These are phyloP conservation scores for Solanum hybrid DNA, from an alignment of 305 asterid genomes.

Conservation along the genomic window DNA sequence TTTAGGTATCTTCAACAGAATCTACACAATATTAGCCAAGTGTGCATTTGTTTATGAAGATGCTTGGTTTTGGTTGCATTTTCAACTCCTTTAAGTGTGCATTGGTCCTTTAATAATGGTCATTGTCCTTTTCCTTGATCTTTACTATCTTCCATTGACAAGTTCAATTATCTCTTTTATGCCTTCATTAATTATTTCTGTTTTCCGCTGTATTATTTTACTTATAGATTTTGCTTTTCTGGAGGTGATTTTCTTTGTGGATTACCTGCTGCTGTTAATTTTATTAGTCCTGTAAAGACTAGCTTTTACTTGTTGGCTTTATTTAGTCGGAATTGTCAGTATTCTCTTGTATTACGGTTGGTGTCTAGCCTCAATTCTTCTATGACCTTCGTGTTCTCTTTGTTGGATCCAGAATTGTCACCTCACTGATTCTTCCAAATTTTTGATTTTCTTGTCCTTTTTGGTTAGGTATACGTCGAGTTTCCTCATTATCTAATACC, in stretches of 20 bases:
- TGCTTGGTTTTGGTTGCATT: not conserved
- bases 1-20: not conserved
- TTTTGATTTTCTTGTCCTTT: slow-evolving; percentile 6
- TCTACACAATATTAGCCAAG: not conserved
- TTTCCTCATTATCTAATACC: slow-evolving; percentile 63
- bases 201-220: not conserved
- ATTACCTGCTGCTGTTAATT: not conserved
- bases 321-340: not conserved
- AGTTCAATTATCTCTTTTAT: not conserved
- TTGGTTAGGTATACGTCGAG: slow-evolving; percentile 54
- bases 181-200: not conserved
- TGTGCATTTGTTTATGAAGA: not conserved
- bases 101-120: not conserved
- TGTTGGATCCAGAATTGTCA: not conserved
- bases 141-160: not conserved
- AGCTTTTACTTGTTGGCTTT: not conserved
- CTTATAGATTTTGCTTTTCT: not conserved
- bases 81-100: not conserved
- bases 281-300: not conserved
- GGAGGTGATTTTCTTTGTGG: not conserved
- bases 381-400: not conserved
- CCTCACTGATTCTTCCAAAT: not conserved
- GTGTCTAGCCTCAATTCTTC: not conserved
- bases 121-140: not conserved
- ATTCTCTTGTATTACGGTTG: not conserved